Conservation (phyloP, 305 asterid genomes). For the Fraxinus sp. region DNA sequence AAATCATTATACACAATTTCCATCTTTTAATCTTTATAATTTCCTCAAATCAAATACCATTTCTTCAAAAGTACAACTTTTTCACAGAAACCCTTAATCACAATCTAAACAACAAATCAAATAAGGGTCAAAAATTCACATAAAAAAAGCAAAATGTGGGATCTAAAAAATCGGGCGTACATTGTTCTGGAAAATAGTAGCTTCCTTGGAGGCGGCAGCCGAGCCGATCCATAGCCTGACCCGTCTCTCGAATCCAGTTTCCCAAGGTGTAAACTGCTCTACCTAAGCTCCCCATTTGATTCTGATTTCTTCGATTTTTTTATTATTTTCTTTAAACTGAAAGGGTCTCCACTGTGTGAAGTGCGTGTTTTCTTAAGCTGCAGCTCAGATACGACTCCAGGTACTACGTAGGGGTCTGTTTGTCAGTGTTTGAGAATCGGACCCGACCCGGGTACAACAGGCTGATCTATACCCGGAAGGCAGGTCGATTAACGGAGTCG, state of each 20-base stretch:
- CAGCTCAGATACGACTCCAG: background rate
- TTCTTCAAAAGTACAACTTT: background rate
- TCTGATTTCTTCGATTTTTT: conserved; percentile 11
- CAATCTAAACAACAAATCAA: background rate
- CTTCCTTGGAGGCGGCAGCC: conserved; percentile 73
- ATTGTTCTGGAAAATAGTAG: conserved; percentile 54
- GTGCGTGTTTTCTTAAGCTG: background rate
- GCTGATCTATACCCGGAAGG: background rate
- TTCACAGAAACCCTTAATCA: background rate
- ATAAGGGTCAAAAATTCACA: background rate
- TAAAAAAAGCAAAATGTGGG: conserved; percentile 9
- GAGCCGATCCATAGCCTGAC: conserved; percentile 84
- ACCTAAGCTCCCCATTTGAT: conserved; percentile 70
- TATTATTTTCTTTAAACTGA: background rate
- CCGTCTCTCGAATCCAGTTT: conserved; percentile 62
- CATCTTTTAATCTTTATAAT: background rate
- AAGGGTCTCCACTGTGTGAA: background rate
- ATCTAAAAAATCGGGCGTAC: conserved; percentile 32
- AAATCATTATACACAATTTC: background rate
- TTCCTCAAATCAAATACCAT: background rate
- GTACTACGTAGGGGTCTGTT: background rate
- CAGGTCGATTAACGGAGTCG: background rate
- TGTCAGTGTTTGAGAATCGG: background rate
- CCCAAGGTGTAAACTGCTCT: conserved; percentile 74
- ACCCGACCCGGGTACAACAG: background rate